Conservation (phyloP, 2,329 filamentous ascomycete species). For the Rosellinia necatrix region DNA sequence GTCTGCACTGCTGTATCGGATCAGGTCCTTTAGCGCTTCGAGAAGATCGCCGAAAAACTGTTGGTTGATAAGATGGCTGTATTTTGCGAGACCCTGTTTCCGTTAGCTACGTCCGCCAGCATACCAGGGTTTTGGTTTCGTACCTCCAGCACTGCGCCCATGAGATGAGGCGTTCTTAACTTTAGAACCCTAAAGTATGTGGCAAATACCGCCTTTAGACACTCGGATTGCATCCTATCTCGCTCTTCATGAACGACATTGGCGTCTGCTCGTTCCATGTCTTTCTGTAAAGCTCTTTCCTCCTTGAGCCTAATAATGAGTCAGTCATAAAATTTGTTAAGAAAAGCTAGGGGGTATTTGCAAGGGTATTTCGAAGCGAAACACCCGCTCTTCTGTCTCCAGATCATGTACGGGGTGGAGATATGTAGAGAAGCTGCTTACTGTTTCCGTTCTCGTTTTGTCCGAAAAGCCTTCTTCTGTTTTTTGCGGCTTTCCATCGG, state of each 20-base stretch:
- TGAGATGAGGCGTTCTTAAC: slow-evolving; percentile 76
- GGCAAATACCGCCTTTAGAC: slow-evolving; percentile 92
- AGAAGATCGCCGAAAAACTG: slow-evolving; percentile 97
- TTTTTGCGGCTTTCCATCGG: slow-evolving; percentile 65
- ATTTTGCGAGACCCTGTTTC: slow-evolving; percentile 76
- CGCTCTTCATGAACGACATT: slow-evolving; percentile 89
- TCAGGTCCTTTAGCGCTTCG: slow-evolving; percentile 91
- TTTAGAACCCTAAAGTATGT: slow-evolving; percentile 96
- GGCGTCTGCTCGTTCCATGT: slow-evolving; percentile 91
- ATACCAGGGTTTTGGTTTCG: neutral
- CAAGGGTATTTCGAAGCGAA: neutral
- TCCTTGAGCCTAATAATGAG: slow-evolving; percentile 63
- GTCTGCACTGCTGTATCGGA: slow-evolving; percentile 71
- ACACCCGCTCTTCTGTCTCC: neutral
- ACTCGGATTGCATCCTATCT: slow-evolving; percentile 93
- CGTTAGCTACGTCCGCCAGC: slow-evolving; percentile 47
- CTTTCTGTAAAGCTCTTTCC: slow-evolving; percentile 85
- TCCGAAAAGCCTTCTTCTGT: slow-evolving; percentile 81
- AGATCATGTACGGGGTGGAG: neutral
- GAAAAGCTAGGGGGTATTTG: neutral
- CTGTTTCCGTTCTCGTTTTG: slow-evolving; percentile 81
- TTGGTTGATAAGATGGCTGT: slow-evolving; percentile 96
- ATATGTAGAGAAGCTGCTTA: neutral
- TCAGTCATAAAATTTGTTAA: slow-evolving; percentile 38
- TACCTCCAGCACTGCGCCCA: slow-evolving; percentile 75